Base-by-base conservation (phyloP, 2,329 filamentous ascomycete genomes). In the Didymella exigua region DNA sequence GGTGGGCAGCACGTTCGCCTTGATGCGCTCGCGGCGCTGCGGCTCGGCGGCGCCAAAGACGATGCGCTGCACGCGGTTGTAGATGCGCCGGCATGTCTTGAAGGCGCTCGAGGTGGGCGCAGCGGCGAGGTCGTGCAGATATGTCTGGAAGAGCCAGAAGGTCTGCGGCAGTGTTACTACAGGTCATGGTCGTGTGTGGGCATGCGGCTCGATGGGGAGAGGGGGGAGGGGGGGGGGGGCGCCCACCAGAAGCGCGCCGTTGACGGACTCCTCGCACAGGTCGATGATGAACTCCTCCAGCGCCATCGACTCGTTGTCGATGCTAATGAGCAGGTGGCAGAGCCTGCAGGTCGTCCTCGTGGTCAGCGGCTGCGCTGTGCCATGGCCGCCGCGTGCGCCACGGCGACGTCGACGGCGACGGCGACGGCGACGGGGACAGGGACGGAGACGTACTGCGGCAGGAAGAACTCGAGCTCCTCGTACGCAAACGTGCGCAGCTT, bases 391-490 rank as follows among this genome's bases (percentile, higher is more conserved):
- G 49, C 49, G 23, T 37, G 43, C 33, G 57, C 16, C 37, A 26
- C 33, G 49, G 56, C 45, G 59, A 71, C 72, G 57, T 69, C n/a
- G n/a, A n/a, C n/a, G n/a, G n/a, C n/a, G n/a, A n/a, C n/a, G n/a
- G n/a, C n/a, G n/a, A n/a, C n/a, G n/a, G n/a, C n/a, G n/a, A n/a
- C n/a, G n/a, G n/a, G n/a, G n/a, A n/a, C n/a, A n/a, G n/a, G n/a
- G 38, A 26, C 33, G 49, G 56, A 45, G 59, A 71, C 72, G 57
- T 69, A 74, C 69, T 77, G 89, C 59, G 90, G 90, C 44, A 95
- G 84, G 81, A 93, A 95, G 86, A 95, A 95, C 78, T 95, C 91
- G 74, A 95, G 93, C 77, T 95, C 90, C 80, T 92, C 89, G 79
- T 93, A 95, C 62, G 89, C 89, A 73, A 95, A 95, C 76, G 91